Base-by-base conservation (phyloP, 768 basidiomycete species). In the Suillus subluteus region DNA sequence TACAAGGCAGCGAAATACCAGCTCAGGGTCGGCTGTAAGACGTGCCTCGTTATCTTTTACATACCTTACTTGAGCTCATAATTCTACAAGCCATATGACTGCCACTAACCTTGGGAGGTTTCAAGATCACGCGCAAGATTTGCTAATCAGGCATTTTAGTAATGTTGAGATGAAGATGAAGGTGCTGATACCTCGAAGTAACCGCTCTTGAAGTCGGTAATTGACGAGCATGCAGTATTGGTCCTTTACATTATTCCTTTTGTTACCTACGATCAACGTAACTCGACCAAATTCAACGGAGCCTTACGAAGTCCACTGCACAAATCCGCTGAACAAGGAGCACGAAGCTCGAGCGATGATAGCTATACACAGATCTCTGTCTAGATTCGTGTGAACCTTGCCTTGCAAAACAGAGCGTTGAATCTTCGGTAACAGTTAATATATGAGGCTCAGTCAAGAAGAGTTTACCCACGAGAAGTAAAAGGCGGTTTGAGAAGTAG, bases 401-500 rank as follows among this genome's bases (percentile, higher is more conserved):
- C 64, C 65, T 52, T 64, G 61, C 6, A 58, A 58, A 35, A 75
- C 46, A 30, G 65, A 65, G 15, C 46, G 68, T 35, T 76, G 75
- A 9, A 76, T 75, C 74, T 76, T 30, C 16, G 11, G 37, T 23
- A 21, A 30, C 11, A 21, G 3, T 61, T 3, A 21, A 30, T 43
- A 12, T 43, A 41, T 6, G 30, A 61, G 38, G 12, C 40, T 6
- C 11, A 21, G 26, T 43, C 1, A 55, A 6, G 0, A 44, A 16
- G 8, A 23, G 21, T 12, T 26, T 15, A 65, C 74, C 61, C 35
- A 75, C 74, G n/a, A 58, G 68, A 50, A 68, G 70, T 43, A 76
- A 61, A 18, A 74, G 35, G 23, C 46, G 56, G 15, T 71, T 76
- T 16, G 75, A 69, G 23, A 76, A 62, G 65, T 74, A 73, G 13